These are phyloP conservation scores for Ascochyta rabiei DNA, from an alignment of 2,329 filamentous ascomycete species.

Conservation along the genomic window DNA sequence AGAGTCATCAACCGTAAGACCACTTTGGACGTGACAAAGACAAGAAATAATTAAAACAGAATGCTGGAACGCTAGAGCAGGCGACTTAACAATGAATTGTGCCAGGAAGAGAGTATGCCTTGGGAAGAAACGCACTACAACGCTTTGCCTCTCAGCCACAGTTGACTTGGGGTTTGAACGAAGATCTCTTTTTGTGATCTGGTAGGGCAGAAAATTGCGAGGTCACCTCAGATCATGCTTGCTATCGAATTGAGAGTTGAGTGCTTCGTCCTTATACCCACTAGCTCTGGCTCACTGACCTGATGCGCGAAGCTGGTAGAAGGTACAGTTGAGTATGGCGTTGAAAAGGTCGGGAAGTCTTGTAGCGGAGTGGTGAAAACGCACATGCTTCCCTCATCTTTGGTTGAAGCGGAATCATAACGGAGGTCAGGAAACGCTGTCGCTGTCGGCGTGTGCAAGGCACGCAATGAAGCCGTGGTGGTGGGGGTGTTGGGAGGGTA, in stretches of 20 bases:
- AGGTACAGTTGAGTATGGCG: slow-evolving; percentile 18
- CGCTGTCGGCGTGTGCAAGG: slow-evolving; percentile 29
- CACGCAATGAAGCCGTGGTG: slow-evolving; percentile 27
- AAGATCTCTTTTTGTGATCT: not conserved
- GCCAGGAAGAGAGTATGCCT: not conserved
- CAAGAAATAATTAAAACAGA: not conserved
- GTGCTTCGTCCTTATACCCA: slow-evolving; percentile 40
- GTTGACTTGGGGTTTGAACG: too few species aligned
- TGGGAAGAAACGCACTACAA: not conserved
- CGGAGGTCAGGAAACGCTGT: slow-evolving; percentile 22
- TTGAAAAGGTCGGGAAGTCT: slow-evolving; percentile 31
- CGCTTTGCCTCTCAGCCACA: not conserved
- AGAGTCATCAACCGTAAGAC: slow-evolving; percentile 10
- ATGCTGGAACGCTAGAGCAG: slow-evolving; percentile 2
- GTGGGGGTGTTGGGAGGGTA: slow-evolving; percentile 19
- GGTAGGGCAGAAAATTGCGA: not conserved
- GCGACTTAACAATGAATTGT: not conserved
- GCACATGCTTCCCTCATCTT: slow-evolving; percentile 36
- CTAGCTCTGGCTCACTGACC: slow-evolving; percentile 44
- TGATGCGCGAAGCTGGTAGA: slow-evolving; percentile 29
- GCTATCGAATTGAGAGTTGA: slow-evolving; percentile 43
- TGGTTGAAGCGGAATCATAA: slow-evolving; percentile 11
- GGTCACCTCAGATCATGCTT: slow-evolving; percentile 40
- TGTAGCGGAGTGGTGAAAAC: slow-evolving; percentile 43
- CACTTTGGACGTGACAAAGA: not conserved